These are phyloP conservation scores for Phytopythium ostracodes DNA, from an alignment of 352 stramenopile genomes.

Conservation along the genomic window DNA sequence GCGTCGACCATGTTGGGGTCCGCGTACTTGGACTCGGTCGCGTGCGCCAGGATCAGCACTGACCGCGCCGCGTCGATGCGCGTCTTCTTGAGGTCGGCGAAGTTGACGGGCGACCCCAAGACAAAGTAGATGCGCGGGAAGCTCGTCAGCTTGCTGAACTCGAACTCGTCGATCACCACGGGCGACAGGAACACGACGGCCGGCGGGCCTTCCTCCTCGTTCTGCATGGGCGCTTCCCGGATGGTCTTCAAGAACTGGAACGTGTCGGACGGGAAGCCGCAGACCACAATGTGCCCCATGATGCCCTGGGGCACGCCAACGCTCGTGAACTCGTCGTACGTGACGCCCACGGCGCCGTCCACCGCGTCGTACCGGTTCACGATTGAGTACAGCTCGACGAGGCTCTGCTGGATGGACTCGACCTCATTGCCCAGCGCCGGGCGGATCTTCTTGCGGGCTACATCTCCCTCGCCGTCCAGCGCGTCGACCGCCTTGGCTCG, in stretches of 20 bases:
- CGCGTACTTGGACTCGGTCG: constrained; percentile 38
- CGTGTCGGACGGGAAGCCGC: constrained; percentile 55
- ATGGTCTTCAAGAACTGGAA: constrained; percentile 75
- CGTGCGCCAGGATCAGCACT: constrained; percentile 59
- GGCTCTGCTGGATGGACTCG: constrained; percentile 47
- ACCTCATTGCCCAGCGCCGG: constrained; percentile 56
- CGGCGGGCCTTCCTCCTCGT: constrained; percentile 35
- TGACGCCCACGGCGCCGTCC: constrained; percentile 17
- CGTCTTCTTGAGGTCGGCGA: constrained; percentile 63
- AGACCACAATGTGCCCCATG: constrained; percentile 61
- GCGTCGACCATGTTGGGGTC: constrained; percentile 83
- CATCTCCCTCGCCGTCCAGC: constrained; percentile 17
- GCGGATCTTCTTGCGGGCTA: constrained; percentile 48
- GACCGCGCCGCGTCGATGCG: constrained; percentile 51
- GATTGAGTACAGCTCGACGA: constrained; percentile 48
- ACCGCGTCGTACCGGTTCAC: constrained; percentile 24
- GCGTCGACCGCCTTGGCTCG: constrained; percentile 47
- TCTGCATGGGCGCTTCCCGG: constrained; percentile 37
- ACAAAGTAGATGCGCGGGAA: constrained; percentile 69
- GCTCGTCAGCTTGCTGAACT: constrained; percentile 43
- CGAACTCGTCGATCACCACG: constrained; percentile 42
- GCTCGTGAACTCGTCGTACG: constrained; percentile 53
- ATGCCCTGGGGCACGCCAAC: constrained; percentile 37
- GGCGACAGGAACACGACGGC: constrained; percentile 59
- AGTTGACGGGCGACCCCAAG: constrained; percentile 68